phyloP scores from a whole-genome alignment of 2,329 filamentous ascomycete species.

The Aspergillus versicolor region DNA sequence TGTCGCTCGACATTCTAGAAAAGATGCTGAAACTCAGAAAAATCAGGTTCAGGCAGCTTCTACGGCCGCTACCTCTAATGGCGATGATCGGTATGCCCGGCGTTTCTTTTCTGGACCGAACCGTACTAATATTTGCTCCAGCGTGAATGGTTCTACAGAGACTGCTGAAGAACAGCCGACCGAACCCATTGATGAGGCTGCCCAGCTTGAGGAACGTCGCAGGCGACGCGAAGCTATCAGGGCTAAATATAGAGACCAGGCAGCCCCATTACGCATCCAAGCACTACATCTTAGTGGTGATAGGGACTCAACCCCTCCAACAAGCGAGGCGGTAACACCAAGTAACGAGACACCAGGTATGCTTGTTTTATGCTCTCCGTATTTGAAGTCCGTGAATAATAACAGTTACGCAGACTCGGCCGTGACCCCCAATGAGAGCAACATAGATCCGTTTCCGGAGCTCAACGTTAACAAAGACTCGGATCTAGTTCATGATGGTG shows the following conservation, averaged over 20 bases:
- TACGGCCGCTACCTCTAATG: constrained; percentile 33
- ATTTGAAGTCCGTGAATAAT: background rate
- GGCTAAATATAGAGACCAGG: constrained; percentile 72
- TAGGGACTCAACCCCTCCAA: constrained; percentile 52
- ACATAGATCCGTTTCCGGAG: constrained; percentile 55
- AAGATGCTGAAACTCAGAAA: constrained; percentile 68
- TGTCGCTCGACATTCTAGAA: constrained; percentile 58
- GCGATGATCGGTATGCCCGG: constrained; percentile 45
- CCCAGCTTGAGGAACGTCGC: constrained; percentile 79
- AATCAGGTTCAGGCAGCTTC: constrained; percentile 56
- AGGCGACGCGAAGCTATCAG: constrained; percentile 81
- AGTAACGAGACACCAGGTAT: constrained; percentile 40
- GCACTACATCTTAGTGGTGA: constrained; percentile 66
- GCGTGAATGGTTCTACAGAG: constrained; percentile 18
- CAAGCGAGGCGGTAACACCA: constrained; percentile 46
- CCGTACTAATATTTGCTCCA: constrained; percentile 18
- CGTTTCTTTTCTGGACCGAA: background rate
- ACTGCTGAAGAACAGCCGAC: constrained; percentile 43
- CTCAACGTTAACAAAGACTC: constrained; percentile 67
- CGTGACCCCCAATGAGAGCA: constrained; percentile 49
- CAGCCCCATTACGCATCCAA: constrained; percentile 72
- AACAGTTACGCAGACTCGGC: constrained; percentile 29
- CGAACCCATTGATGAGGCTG: constrained; percentile 72
- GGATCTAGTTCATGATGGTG: constrained; percentile 60
- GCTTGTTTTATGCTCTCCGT: constrained; percentile 6